phyloP scores from a whole-genome alignment of 176 grass and related monocot genomes.

The Neostapfia colusana region DNA sequence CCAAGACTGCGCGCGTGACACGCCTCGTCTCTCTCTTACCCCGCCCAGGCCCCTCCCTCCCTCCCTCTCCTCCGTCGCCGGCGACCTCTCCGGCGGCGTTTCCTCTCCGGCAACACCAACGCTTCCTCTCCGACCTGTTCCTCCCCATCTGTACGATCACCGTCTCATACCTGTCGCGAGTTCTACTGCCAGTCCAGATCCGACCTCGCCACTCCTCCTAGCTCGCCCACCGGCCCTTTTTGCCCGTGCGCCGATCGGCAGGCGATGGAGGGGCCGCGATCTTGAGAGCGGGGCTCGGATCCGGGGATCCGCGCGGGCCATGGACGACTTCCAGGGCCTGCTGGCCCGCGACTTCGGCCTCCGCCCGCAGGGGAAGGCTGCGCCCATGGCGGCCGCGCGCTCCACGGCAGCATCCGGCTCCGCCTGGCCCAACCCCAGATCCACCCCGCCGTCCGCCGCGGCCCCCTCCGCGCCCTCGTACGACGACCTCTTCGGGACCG shows the following conservation, averaged over 20 bases:
- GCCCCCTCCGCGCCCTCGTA: constrained; percentile 46
- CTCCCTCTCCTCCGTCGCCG: constrained; percentile 7
- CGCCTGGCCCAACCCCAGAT: constrained; percentile 50
- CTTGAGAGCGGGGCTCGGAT: neutral
- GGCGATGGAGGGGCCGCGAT: neutral
- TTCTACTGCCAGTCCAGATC: neutral
- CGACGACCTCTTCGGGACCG: constrained; percentile 59
- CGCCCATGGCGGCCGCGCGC: constrained; percentile 65
- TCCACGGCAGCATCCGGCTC: constrained; percentile 31
- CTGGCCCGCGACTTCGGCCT: constrained; percentile 68
- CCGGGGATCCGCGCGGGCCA: constrained; percentile 22
- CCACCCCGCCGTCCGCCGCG: constrained; percentile 36
- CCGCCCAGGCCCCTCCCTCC: too few relatives aligned
- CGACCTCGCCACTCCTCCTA: neutral
- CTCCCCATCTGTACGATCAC: constrained; percentile 22
- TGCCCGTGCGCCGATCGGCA: constrained; percentile 19
- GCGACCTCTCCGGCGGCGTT: constrained; percentile 25
- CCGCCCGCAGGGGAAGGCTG: constrained; percentile 56
- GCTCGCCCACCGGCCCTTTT: neutral
- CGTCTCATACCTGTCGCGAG: neutral
- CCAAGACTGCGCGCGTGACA: constrained; percentile 39
- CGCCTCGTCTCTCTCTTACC: neutral
- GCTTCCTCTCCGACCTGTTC: rapidly evolving
- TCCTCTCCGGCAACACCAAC: neutral
- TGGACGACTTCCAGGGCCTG: constrained; percentile 66